Conservation (phyloP, 108 stramenopile genomes). For the Skeletonema costatum region DNA sequence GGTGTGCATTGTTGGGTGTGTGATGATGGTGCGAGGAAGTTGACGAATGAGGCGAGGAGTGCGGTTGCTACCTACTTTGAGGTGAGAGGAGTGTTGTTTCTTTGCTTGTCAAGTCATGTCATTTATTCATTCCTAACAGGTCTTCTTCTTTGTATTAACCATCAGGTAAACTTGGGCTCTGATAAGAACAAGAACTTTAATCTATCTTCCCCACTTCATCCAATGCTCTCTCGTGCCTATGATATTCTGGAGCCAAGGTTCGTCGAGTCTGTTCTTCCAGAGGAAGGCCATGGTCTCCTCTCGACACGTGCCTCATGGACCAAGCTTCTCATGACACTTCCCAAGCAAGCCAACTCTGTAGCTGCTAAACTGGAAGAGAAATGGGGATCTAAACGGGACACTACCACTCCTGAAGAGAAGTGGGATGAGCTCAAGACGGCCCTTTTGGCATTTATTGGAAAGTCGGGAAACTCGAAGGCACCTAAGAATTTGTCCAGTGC, state of each 20-base stretch:
- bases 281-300: constrained; percentile 84
- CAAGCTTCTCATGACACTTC: constrained; percentile 84
- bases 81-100: constrained; percentile 51
- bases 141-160: background rate
- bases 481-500: constrained; percentile 49
- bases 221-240: constrained; percentile 87
- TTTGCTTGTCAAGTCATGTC: background rate
- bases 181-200: constrained; percentile 77
- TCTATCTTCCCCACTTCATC: constrained; percentile 81
- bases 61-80: constrained; percentile 97
- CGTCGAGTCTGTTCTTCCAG: constrained; percentile 75
- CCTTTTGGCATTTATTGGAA: constrained; percentile 54
- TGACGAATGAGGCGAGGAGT: constrained; percentile 92
- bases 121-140: constrained; percentile 6
- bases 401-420: constrained; percentile 66
- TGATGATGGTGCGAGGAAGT: constrained; percentile 86
- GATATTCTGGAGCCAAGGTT: constrained; percentile 93
- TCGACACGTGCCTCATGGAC: constrained; percentile 78
- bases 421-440: constrained; percentile 82
- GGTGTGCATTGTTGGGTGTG: constrained; percentile 99
- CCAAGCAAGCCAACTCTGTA: constrained; percentile 67
- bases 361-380: constrained; percentile 53
- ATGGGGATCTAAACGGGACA: constrained; percentile 55
- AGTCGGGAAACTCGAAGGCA: constrained; percentile 40
- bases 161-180: constrained; percentile 58